Conservation (phyloP, 2,329 filamentous ascomycete species). For the Pseudogymnoascus sp. region DNA sequence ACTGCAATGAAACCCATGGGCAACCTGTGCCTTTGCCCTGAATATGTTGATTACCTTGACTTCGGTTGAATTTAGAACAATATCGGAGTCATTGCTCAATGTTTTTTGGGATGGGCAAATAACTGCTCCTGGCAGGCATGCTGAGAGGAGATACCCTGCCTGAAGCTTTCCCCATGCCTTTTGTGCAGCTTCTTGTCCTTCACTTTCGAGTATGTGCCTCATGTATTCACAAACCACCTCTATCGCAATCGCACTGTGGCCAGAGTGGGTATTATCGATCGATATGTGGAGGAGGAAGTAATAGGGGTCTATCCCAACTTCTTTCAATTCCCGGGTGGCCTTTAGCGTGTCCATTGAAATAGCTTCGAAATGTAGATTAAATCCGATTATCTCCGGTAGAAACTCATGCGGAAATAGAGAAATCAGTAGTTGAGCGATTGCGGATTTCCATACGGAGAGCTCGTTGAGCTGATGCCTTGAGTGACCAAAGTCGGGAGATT, state of each 20-base stretch:
- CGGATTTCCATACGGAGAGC: slow-evolving; percentile 35
- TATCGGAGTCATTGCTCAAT: not conserved
- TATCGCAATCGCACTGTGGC: slow-evolving; percentile 43
- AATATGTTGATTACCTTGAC: slow-evolving; percentile 31
- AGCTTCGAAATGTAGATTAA: slow-evolving; percentile 44
- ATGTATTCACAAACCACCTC: slow-evolving; percentile 35
- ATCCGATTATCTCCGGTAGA: slow-evolving; percentile 44
- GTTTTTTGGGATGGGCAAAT: slow-evolving; percentile 19
- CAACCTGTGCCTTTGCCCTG: slow-evolving; percentile 32
- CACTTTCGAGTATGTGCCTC: slow-evolving; percentile 21
- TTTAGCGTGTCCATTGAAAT: slow-evolving; percentile 35
- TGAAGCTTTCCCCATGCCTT: slow-evolving; percentile 37
- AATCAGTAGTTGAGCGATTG: slow-evolving; percentile 39
- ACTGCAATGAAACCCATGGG: slow-evolving; percentile 36
- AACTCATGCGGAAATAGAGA: slow-evolving; percentile 44
- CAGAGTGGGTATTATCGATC: slow-evolving; percentile 44
- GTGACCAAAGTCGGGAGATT: slow-evolving; percentile 17
- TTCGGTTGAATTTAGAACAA: slow-evolving; percentile 15
- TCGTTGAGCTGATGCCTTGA: slow-evolving; percentile 15
- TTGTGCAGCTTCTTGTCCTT: slow-evolving; percentile 28
- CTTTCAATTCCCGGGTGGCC: slow-evolving; percentile 37
- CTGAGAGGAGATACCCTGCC: slow-evolving; percentile 35
- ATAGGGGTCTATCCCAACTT: slow-evolving; percentile 37
- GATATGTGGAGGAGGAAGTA: slow-evolving; percentile 46
- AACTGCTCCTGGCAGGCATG: slow-evolving; percentile 15